These are phyloP conservation scores for Septoria linicola DNA, from an alignment of 2,329 filamentous ascomycete genomes.

Conservation along the genomic window DNA sequence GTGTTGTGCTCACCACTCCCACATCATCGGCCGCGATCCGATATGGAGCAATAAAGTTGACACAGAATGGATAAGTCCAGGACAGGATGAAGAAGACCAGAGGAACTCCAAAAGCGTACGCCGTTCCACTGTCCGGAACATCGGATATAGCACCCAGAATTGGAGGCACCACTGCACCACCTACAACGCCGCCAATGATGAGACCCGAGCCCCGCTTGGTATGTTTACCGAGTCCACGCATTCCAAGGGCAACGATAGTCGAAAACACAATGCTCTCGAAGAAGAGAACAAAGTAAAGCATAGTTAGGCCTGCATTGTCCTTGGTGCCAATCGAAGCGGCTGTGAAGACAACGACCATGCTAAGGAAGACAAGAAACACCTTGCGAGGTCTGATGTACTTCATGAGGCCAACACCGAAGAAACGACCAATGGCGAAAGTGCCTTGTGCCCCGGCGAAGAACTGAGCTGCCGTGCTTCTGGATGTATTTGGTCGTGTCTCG, in stretches of 20 bases:
- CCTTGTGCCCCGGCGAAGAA: constrained; percentile 74
- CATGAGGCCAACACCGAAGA: constrained; percentile 66
- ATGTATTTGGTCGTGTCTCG: constrained; percentile 59
- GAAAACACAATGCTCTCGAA: constrained; percentile 82
- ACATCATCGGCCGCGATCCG: no score
- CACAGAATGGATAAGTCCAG: constrained; percentile 46
- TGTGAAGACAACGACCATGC: constrained; percentile 31
- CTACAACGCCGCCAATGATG: constrained; percentile 69
- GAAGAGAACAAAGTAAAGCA: constrained; percentile 68
- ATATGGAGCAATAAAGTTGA: no score
- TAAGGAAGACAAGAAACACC: constrained; percentile 68
- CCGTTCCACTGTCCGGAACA: constrained; percentile 42
- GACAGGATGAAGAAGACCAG: constrained; percentile 52
- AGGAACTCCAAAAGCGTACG: constrained; percentile 23
- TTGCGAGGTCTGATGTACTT: constrained; percentile 65
- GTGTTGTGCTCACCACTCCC: no score
- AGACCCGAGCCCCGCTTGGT: constrained; percentile 74
- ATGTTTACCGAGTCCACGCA: constrained; percentile 73
- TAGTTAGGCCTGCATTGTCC: constrained; percentile 51
- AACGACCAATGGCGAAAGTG: constrained; percentile 69
- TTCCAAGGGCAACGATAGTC: constrained; percentile 74
- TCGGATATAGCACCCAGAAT: constrained; percentile 69
- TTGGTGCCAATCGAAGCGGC: neutral
- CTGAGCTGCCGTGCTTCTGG: constrained; percentile 60
- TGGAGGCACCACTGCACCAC: constrained; percentile 70